Conservation (phyloP, 2,329 filamentous ascomycete species). For the Zalaria sp. region DNA sequence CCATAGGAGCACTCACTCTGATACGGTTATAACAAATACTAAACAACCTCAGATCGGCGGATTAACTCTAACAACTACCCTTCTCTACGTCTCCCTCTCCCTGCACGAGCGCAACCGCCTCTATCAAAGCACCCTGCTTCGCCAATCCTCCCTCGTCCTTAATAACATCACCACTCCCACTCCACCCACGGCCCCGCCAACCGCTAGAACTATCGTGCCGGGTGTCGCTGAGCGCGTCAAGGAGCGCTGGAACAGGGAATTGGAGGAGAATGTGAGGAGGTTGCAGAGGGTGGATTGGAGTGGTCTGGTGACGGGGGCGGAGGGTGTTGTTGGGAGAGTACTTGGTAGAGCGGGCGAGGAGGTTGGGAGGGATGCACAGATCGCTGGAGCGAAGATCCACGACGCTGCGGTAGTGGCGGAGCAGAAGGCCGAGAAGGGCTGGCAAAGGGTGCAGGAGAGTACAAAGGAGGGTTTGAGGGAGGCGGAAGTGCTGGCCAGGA, state of each 20-base stretch:
- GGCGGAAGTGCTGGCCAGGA: not conserved
- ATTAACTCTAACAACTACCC: conserved; percentile 34
- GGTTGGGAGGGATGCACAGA: too few relatives aligned
- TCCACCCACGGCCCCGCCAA: conserved; percentile 23
- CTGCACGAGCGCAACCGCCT: conserved; percentile 33
- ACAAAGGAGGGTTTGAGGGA: conserved; percentile 3
- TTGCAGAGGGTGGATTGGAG: conserved; percentile 33
- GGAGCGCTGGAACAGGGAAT: conserved; percentile 34
- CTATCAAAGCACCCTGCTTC: conserved; percentile 30
- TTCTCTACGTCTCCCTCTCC: conserved; percentile 23
- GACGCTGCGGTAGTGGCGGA: too few relatives aligned
- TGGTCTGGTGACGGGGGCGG: conserved; percentile 24
- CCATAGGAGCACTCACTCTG: not conserved
- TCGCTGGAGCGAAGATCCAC: too few relatives aligned
- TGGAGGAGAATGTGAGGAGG: conserved; percentile 28
- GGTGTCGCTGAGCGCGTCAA: conserved; percentile 33
- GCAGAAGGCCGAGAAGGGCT: too few relatives aligned
- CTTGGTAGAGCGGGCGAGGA: too few relatives aligned
- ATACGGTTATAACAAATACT: not conserved
- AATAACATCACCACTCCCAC: conserved; percentile 29
- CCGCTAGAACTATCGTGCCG: conserved; percentile 22
- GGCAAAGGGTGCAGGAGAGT: not conserved
- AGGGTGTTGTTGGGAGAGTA: not conserved
- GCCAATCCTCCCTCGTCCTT: conserved; percentile 30
- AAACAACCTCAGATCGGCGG: conserved; percentile 27